Evolutionary conservation across 1,139 yeast species (phyloP).

Genomic region (Tardiomyces blankii): DNA sequence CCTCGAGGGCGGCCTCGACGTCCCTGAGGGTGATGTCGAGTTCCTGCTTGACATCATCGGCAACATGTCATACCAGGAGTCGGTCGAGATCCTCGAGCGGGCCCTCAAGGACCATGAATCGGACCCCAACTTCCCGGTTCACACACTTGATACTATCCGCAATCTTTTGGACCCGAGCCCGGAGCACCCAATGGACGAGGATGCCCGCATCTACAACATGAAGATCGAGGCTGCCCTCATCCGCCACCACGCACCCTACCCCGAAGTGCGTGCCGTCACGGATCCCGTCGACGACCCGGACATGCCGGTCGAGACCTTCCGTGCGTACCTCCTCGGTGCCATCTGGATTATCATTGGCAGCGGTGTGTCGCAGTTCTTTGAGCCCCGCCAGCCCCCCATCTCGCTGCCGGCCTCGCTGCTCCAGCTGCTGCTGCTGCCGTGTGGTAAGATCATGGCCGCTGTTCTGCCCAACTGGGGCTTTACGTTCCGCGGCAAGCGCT

Average conservation of each 20-base stretch:
- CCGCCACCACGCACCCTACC: constrained; percentile 38
- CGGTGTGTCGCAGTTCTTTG: constrained; percentile 46
- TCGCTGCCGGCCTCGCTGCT: constrained; percentile 35
- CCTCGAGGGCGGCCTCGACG: constrained; percentile 5
- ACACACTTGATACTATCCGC: constrained; percentile 25
- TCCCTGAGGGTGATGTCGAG: constrained; percentile 16
- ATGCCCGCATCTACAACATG: constrained; percentile 18
- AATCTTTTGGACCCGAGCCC: constrained; percentile 13
- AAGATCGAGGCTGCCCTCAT: constrained; percentile 32
- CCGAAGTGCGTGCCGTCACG: constrained; percentile 38
- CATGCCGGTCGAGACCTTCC: constrained; percentile 32
- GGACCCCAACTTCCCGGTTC: constrained; percentile 40
- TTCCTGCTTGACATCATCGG: constrained; percentile 33
- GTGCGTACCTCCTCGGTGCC: constrained; percentile 41
- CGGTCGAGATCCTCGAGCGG: constrained; percentile 32
- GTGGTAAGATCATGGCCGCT: constrained; percentile 31
- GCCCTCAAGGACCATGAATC: constrained; percentile 32
- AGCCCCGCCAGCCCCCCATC: constrained; percentile 42
- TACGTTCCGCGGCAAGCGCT: constrained; percentile 28
- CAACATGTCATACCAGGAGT: constrained; percentile 29
- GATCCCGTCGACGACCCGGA: constrained; percentile 35
- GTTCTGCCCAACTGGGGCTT: constrained; percentile 40
- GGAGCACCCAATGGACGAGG: not conserved
- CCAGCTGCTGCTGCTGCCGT: constrained; percentile 44
- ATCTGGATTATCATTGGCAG: constrained; percentile 49